Evolutionary conservation across 2,329 filamentous ascomycete genomes (phyloP).

Genomic region (Pseudocercospora fijiensis): DNA sequence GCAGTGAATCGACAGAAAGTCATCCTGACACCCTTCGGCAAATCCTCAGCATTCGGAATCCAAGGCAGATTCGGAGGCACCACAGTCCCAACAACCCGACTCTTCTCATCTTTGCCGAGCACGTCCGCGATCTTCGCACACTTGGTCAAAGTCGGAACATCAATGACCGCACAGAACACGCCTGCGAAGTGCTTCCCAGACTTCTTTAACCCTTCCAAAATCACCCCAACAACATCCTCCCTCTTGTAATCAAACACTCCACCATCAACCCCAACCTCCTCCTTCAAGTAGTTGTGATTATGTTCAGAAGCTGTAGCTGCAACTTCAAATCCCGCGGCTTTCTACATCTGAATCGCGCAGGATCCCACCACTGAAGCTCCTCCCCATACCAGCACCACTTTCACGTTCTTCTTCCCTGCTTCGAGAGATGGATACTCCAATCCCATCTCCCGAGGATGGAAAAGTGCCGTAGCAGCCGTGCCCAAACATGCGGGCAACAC

Average conservation of each 20-base stretch:
- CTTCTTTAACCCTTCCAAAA: constrained; percentile 34
- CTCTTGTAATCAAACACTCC: constrained; percentile 47
- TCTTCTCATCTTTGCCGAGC: constrained; percentile 8
- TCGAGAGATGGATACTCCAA: constrained; percentile 16
- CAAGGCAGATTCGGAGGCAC: constrained; percentile 15
- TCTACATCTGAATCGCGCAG: constrained; percentile 49
- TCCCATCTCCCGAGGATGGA: constrained; percentile 19
- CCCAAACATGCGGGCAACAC: constrained; percentile 27
- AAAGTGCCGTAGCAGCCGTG: constrained; percentile 28
- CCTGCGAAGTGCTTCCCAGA: constrained; percentile 35
- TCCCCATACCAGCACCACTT: constrained; percentile 52
- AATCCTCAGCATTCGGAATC: constrained; percentile 9
- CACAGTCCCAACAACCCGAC: constrained; percentile 19
- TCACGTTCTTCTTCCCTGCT: constrained; percentile 29
- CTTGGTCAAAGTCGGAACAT: constrained; percentile 7
- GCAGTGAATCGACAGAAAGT: constrained; percentile 10
- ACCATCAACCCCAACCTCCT: constrained; percentile 30
- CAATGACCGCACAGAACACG: constrained; percentile 28
- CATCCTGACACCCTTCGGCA: constrained; percentile 13
- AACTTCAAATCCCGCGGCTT: constrained; percentile 48
- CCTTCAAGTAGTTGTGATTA: constrained; percentile 48
- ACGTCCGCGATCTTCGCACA: constrained; percentile 14
- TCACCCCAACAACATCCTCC: constrained; percentile 34
- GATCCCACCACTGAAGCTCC: constrained; percentile 51
- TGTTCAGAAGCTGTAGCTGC: constrained; percentile 45